These are phyloP conservation scores for Starmerella apicola DNA, from an alignment of 805 yeast genomes.

Conservation along the genomic window DNA sequence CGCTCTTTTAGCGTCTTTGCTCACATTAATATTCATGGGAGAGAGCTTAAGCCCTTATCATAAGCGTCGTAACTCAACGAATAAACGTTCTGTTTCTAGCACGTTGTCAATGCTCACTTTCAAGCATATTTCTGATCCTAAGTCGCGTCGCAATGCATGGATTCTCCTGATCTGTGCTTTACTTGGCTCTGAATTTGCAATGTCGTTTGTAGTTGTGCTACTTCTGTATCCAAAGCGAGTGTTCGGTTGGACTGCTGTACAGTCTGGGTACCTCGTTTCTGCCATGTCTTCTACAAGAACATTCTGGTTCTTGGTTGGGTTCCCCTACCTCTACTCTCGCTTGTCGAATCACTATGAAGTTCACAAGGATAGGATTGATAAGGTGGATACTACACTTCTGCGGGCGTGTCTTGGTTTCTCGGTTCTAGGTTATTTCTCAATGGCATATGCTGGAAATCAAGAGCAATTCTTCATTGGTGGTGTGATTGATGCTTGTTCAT, in stretches of 20 bases:
- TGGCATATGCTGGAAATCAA: slow-evolving; percentile 20
- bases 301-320: slow-evolving; percentile 21
- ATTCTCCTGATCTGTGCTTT: slow-evolving; percentile 16
- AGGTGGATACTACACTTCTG: slow-evolving; percentile 19
- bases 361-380: slow-evolving; percentile 17
- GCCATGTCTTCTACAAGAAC: slow-evolving; percentile 22
- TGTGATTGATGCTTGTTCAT: slow-evolving; percentile 23
- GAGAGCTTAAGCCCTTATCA: slow-evolving; percentile 19
- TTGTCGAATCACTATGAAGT: slow-evolving; percentile 16
- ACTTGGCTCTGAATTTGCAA: slow-evolving; percentile 16
- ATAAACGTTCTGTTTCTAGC: slow-evolving; percentile 6
- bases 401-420: slow-evolving; percentile 20
- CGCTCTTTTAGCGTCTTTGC: slow-evolving; percentile 5
- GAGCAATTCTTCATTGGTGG: slow-evolving; percentile 20
- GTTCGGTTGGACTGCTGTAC: slow-evolving; percentile 27
- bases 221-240: slow-evolving; percentile 23
- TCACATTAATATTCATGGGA: slow-evolving; percentile 9
- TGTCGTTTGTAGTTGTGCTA: slow-evolving; percentile 14
- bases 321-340: slow-evolving; percentile 20
- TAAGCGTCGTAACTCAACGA: slow-evolving; percentile 13
- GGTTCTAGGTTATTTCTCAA: slow-evolving; percentile 18
- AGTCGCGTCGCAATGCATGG: slow-evolving; percentile 19
- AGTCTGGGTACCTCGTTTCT: slow-evolving; percentile 26
- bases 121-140: slow-evolving; percentile 12
- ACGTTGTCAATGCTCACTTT: slow-evolving; percentile 13